Evolutionary conservation across 2,329 filamentous ascomycete genomes (phyloP), one percentile per base, ranked within the genome.

Genomic region (Pleoardoris graminearum): DNA sequence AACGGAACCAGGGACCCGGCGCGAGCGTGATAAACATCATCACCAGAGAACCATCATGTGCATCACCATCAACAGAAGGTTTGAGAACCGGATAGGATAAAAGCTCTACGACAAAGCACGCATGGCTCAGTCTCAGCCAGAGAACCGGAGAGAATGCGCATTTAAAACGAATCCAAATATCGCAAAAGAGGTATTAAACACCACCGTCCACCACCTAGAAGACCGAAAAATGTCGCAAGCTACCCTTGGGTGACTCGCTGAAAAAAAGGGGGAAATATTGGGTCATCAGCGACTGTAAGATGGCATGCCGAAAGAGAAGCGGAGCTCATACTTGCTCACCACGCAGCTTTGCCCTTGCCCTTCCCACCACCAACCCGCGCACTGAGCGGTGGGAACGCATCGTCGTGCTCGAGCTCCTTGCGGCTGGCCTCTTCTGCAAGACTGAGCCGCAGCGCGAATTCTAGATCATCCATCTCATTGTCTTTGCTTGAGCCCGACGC

Each of bases 391-490:
- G 70, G 70, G 43, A 73, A 72, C 22, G 62, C 58, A 35, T 66
- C 61, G 2, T 55, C 59, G n/a, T 33, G 56, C 51, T 38, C 54
- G 51, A 54, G 53, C 35, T 72, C 72, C 44, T 69, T 70, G 38
- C 75, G 71, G 63, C 80, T 82, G 64, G 81, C 75, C 59, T 84
- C 79, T 61, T 86, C 84, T 0, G 79, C 83, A 44, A 86, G 73
- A 66, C 85, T 87, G 22, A 87, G 66, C 66, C 84, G 83, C 55
- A 86, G 71, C 0, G 84, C 84, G 65, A 84, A 83, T 54, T 86
- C 82, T 27, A 87, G 63, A 67, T 87, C 84, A 38, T 79, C 77
- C 56, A 82, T 71, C 62, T 84, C 81, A 33, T 72, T 59, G 1
- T 61, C 61, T 5, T 65, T 68, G 60, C 66, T 77, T 61, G 63